phyloP scores from a whole-genome alignment of 345 rosid species.

The Melaleuca alternifolia region DNA sequence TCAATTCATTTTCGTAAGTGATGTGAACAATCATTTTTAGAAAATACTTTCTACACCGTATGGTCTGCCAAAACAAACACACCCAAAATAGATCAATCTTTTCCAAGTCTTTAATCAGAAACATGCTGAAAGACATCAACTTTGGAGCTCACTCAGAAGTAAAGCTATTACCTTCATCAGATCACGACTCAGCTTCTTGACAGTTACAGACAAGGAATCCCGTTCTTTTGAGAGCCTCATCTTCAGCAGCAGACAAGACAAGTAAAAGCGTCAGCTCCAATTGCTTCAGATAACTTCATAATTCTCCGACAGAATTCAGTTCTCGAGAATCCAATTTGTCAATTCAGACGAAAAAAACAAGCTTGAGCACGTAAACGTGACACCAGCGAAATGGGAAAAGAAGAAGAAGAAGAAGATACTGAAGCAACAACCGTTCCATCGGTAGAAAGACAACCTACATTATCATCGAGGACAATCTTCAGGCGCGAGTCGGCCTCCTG shows the following conservation, averaged over 20 bases:
- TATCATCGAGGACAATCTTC: constrained; percentile 50
- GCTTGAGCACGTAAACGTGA: not conserved
- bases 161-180: constrained; percentile 49
- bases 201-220: constrained; percentile 61
- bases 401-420: not conserved
- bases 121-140: not conserved
- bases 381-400: not conserved
- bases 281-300: not conserved
- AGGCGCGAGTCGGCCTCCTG: constrained; percentile 51
- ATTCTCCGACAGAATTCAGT: not conserved
- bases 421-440: not conserved
- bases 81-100: not conserved
- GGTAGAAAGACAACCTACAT: constrained; percentile 24
- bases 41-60: not conserved
- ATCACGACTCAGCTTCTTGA: constrained; percentile 81
- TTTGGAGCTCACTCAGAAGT: not conserved
- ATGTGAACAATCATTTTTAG: not conserved
- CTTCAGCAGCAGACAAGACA: constrained; percentile 24
- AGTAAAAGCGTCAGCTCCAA: not conserved
- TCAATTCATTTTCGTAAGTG: not conserved
- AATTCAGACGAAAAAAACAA: not conserved
- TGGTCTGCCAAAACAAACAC: not conserved
- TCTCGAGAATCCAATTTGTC: not conserved
- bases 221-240: constrained; percentile 61
- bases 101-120: not conserved